Conservation (phyloP, 2,329 filamentous ascomycete genomes). For the Diaporthe velutina region DNA sequence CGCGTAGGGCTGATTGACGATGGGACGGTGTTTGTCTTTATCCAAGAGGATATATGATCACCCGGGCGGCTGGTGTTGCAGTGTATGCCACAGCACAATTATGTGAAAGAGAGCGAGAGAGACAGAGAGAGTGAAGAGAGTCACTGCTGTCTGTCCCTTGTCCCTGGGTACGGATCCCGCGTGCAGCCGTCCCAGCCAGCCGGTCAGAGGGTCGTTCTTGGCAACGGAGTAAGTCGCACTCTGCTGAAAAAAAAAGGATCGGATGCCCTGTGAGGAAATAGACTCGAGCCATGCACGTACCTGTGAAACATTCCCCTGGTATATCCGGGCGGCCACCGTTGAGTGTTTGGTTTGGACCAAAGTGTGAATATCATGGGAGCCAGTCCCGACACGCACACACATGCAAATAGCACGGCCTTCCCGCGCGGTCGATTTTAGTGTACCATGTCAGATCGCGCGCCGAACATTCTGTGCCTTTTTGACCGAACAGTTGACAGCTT, state of each 20-base stretch:
- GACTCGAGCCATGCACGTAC: slow-evolving; percentile 21
- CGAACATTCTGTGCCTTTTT: neutral
- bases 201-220: neutral
- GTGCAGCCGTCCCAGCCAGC: slow-evolving; percentile 3
- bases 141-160: neutral
- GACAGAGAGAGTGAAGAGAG: no score
- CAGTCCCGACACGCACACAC: neutral
- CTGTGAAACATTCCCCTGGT: slow-evolving; percentile 19
- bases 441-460: slow-evolving; percentile 7
- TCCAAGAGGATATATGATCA: neutral
- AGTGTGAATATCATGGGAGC: neutral
- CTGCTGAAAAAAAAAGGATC: neutral
- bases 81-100: neutral
- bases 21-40: neutral
- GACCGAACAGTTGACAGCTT: no score
- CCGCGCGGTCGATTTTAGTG: neutral
- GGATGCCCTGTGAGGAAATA: neutral
- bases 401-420: neutral
- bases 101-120: no score
- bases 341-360: slow-evolving; percentile 13
- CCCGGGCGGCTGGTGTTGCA: neutral
- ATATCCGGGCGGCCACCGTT: neutral
- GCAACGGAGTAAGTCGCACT: slow-evolving; percentile 12
- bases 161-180: no score
- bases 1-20: slow-evolving; percentile 18